Evolutionary conservation across 257 asterid species (phyloP), one percentile per base, ranked within the genome.

Genomic region (Cinchona pubescens): DNA sequence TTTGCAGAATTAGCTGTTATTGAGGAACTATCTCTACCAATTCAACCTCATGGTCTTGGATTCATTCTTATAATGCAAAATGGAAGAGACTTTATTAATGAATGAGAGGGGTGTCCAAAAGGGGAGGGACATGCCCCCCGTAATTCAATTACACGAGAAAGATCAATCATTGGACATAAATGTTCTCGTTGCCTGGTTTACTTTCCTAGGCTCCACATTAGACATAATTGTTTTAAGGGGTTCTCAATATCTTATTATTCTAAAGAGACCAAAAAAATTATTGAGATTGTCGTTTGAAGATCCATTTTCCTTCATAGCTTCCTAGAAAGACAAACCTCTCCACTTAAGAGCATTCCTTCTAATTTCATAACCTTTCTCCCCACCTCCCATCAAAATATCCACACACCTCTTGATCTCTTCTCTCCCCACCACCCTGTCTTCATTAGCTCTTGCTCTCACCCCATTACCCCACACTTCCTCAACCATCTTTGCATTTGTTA

Each of bases 391-490:
- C 37, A 89, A 82, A 30, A 82, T 51, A 15, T 86, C 88, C 84
- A 89, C 64, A 75, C 84, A 86, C 27, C 79, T 76, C 79, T 67
- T 81, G 27, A 86, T 65, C 71, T 86, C 88, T 8, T 71, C 82
- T 59, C 90, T 85, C 43, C 65, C 82, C 1, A 85, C 68, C 5
- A 76, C 32, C 8, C 79, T 83, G 23, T 84, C 79, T 35, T 81
- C 91, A 38, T 78, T 85, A 7, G 34, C 34, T 56, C 69, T 80
- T 27, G 86, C 91, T 67, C 91, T 86, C 2, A 88, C 60, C 25
- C 96, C 92, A 46, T 27, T 78, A 1, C 86, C 73, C 90, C 92
- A 90, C 13, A 88, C 92, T 68, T 90, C 91, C 40, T 86, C 88
- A 58, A 88, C 76, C 75, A 90, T 58, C 85, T 88, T 88, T 5